Conservation (phyloP, 257 asterid genomes). For the Nicotiana undulata region DNA sequence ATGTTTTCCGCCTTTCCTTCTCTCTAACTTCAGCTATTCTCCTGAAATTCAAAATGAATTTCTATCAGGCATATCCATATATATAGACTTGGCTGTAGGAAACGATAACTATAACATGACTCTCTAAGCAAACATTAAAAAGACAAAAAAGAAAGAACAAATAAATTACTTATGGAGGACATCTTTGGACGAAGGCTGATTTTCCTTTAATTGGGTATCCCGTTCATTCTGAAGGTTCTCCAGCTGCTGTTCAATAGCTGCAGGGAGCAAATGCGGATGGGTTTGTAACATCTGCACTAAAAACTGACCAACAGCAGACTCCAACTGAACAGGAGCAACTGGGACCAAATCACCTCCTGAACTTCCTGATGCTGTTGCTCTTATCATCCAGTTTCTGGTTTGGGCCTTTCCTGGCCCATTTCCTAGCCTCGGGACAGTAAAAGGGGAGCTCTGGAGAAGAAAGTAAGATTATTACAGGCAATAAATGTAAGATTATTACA, state of each 20-base stretch:
- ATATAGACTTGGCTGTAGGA: not conserved
- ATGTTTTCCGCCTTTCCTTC: slow-evolving; percentile 60
- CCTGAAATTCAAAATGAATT: slow-evolving; percentile 40
- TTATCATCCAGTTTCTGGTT: slow-evolving; percentile 31
- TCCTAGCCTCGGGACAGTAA: slow-evolving; percentile 42
- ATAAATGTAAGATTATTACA: not conserved
- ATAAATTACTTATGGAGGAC: slow-evolving; percentile 54
- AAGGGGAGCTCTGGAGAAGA: slow-evolving; percentile 41
- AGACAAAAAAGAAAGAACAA: not conserved
- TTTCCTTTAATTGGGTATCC: slow-evolving; percentile 39
- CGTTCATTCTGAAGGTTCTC: slow-evolving; percentile 71
- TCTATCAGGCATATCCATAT: not conserved
- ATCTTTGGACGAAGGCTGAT: slow-evolving; percentile 50
- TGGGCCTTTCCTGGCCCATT: slow-evolving; percentile 38
- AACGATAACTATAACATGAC: not conserved
- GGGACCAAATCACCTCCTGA: slow-evolving; percentile 49
- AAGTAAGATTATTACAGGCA: not conserved
- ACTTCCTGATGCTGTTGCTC: slow-evolving; percentile 52
- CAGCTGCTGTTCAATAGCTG: slow-evolving; percentile 86
- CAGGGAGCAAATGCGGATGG: slow-evolving; percentile 71
- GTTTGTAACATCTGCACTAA: slow-evolving; percentile 59
- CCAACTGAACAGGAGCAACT: slow-evolving; percentile 70
- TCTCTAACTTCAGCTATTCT: slow-evolving; percentile 89
- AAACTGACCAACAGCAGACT: slow-evolving; percentile 84
- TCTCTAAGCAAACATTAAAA: not conserved